Evolutionary conservation across 768 basidiomycete genomes (phyloP).

Genomic region (Pleurotus pulmonarius): DNA sequence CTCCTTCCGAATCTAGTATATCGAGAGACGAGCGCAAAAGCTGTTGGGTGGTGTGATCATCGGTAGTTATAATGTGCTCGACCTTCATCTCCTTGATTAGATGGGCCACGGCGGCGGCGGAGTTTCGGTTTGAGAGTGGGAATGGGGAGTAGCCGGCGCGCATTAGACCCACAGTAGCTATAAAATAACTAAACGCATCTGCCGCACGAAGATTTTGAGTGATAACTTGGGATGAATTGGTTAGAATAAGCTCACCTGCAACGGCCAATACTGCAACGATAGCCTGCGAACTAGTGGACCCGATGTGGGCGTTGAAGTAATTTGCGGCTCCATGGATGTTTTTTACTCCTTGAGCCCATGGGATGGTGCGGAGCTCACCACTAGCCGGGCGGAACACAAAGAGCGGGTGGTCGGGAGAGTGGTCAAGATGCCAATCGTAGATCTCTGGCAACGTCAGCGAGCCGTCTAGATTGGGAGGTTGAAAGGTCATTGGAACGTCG

Average conservation of each 20-base stretch:
- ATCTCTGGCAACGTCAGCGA: not conserved
- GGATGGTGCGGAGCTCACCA: slow-evolving; percentile 13
- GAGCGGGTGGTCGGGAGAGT: slow-evolving; percentile 13
- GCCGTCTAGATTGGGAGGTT: not conserved
- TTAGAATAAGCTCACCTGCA: too few relatives aligned
- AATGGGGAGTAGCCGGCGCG: slow-evolving; percentile 31
- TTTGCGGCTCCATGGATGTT: slow-evolving; percentile 21
- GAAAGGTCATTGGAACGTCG: slow-evolving; percentile 10
- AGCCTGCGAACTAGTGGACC: too few relatives aligned
- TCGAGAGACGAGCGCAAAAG: too few relatives aligned
- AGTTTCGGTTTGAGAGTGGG: slow-evolving; percentile 37
- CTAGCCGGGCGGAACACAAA: slow-evolving; percentile 9
- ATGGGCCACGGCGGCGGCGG: slow-evolving; percentile 38
- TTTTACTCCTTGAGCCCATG: slow-evolving; percentile 19
- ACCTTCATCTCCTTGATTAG: slow-evolving; percentile 18
- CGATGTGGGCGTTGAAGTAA: not conserved
- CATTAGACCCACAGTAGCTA: slow-evolving; percentile 24
- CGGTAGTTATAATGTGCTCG: too few relatives aligned
- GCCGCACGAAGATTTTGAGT: not conserved
- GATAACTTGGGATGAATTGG: not conserved
- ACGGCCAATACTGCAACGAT: too few relatives aligned
- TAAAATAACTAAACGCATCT: slow-evolving; percentile 32
- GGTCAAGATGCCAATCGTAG: not conserved
- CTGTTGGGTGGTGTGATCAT: too few relatives aligned
- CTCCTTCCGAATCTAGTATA: too few relatives aligned